phyloP scores from a whole-genome alignment of 1,284 basidiomycete genomes.

The Xerocomus nothofagi region DNA sequence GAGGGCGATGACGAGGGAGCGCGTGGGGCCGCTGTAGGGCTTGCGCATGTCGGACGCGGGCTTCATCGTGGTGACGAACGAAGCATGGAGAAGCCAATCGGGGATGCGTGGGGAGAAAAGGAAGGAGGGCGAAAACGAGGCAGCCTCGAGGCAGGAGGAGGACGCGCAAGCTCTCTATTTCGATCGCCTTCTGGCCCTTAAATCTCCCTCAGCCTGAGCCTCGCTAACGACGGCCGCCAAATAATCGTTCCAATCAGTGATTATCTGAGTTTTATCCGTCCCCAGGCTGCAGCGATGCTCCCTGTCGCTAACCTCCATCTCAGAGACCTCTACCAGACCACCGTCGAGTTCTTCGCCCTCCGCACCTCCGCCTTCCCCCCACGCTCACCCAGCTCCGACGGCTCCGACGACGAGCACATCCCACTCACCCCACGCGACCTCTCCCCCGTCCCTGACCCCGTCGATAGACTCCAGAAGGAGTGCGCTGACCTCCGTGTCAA shows the following conservation, averaged over 20 bases:
- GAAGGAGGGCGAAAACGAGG: conserved; percentile 13
- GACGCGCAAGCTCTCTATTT: conserved; percentile 25
- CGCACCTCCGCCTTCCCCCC: conserved; percentile 39
- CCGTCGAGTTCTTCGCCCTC: conserved; percentile 59
- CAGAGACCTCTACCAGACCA: conserved; percentile 55
- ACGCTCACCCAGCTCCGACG: conserved; percentile 25
- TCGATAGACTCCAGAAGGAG: conserved; percentile 24
- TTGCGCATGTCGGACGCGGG: conserved; percentile 57
- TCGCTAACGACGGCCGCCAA: conserved; percentile 17
- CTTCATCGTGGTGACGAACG: conserved; percentile 21
- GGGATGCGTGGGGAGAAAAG: background rate
- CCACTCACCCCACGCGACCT: conserved; percentile 30
- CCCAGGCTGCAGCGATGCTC: conserved; percentile 41
- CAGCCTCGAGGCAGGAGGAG: conserved; percentile 20
- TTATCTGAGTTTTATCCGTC: conserved; percentile 43
- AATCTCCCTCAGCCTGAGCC: conserved; percentile 11
- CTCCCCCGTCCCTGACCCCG: conserved; percentile 26
- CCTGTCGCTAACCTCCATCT: conserved; percentile 54
- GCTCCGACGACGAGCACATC: conserved; percentile 28
- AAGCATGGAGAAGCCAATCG: conserved; percentile 1
- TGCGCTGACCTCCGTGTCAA: conserved; percentile 44
- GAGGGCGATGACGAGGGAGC: conserved; percentile 70
- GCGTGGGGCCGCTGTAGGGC: conserved; percentile 61
- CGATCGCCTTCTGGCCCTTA: conserved; percentile 10
- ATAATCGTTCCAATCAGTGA: conserved; percentile 29